Evolutionary conservation across 2,329 filamentous ascomycete species (phyloP), one percentile per base, ranked within the genome.

Genomic region (Harringtonia aguacate): DNA sequence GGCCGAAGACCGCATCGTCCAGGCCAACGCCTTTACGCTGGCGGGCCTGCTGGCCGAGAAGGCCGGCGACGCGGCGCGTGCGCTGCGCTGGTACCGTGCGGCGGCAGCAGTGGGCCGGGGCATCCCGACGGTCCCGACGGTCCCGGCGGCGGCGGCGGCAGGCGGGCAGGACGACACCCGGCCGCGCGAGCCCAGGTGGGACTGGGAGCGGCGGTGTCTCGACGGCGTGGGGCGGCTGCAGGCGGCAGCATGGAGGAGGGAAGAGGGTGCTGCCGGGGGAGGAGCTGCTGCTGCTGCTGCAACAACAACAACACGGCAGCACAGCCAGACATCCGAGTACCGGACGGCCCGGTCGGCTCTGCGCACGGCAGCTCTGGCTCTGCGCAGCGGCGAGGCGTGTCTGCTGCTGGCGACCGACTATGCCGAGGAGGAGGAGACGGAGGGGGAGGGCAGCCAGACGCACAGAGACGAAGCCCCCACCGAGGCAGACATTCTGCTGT

Each of bases 11-110:
- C 28, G 22, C 12, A 44, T 40, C 44, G 12, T 38, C 20, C 46
- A 56, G 36, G 58, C 64, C 14, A 56, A 68, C 45, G 58, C 57
- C 2, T 58, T 63, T 12, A 65, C 64, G 0, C 48, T 66, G n/a
- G 52, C 58, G 8, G 65, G 60, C 15, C 37, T 61, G 13, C 38
- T 58, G 6, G 50, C 57, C 29, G 50, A 52, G 6, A 18, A 20
- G 1, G 29, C 47, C 27, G 48, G 50, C 20, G 48, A 55, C 14
- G 45, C 55, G 31, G 44, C 38, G 15, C 47, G 49, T 4, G 62
- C 63, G 1, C 50, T 63, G 33, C 48, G 51, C 13, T 58, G 51
- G 51, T 59, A 43, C 46, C 30, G 38, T 14, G 44, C 41, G 2
- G 50, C 45, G 13, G 31, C 43, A 7, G 36, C 46, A n/a, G 36